Base-by-base conservation (phyloP, 495 filamentous ascomycete genomes). In the Cercophora scortea region DNA sequence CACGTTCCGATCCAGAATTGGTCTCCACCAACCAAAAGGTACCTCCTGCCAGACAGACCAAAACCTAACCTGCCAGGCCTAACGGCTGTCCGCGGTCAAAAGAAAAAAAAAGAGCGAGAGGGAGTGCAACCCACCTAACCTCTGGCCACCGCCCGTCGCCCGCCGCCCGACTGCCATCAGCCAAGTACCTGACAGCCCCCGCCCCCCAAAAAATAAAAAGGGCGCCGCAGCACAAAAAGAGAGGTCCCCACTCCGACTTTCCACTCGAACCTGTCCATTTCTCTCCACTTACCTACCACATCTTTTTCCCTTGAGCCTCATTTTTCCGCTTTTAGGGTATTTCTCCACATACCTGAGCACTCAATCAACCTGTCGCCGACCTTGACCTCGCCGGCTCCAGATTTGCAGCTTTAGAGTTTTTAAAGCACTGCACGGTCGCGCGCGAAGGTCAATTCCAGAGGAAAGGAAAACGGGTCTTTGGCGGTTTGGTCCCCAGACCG, bases 291-390 rank as follows among this genome's bases (percentile, higher is more conserved):
- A 51, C 43, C 32, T 50, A 16, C 42, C 49, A 51, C 61, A 51
- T 62, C 58, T 59, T 54, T 64, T 62, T 50, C 45, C 56, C 50
- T 62, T 66, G 55, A 66, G 63, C 65, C 65, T 68, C 63, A 65
- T 57, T 58, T 61, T 64, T 56, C 59, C 56, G 53, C 61, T 62
- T 44, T 17, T 66, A 50, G 61, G 59, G 57, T 51, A 45, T 60
- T 25, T 62, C 59, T 61, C 60, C 63, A 66, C 59, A 49, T 54
- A 32, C 43, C 42, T 48, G 41, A 54, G 50, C 53, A 58, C 57
- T 36, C 41, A 38, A 39, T 32, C 54, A 40, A 32, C 51, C 15
- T 41, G 56, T 49, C 54, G 53, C 50, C 52, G 32, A 33, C 54
- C 43, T 59, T 42, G 39, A 48, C 35, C 8, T 32, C 25, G 25